Percentiles rank a stretch among this genome's conserved stretches.
These are phyloP conservation scores for Myochromella boudieri DNA, from an alignment of 768 basidiomycete genomes.

Conservation along the genomic window DNA sequence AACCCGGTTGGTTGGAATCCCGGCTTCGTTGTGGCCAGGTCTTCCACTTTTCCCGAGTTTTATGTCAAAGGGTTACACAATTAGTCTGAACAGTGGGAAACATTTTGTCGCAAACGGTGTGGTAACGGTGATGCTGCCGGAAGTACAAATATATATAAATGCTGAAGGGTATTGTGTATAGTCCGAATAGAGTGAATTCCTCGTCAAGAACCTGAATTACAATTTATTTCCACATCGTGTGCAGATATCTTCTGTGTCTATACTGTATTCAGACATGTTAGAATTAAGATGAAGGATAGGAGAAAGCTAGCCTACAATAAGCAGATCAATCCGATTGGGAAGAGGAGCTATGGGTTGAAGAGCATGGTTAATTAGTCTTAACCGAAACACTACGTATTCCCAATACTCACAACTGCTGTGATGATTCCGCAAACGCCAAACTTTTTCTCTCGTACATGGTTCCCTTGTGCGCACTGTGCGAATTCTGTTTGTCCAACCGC, in stretches of 20 bases:
- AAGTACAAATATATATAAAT: no score
- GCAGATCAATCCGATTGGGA: slow-evolving; percentile 18
- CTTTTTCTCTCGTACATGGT: slow-evolving; percentile 10
- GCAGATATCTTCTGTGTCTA: slow-evolving; percentile 13
- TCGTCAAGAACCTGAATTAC: no score
- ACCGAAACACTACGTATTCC: not conserved
- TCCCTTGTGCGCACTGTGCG: slow-evolving; percentile 16
- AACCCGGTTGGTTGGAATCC: no score
- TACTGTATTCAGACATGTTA: not conserved
- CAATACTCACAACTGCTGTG: slow-evolving; percentile 12
- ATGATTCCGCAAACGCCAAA: slow-evolving; percentile 19
- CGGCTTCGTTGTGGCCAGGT: no score
- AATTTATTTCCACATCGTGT: slow-evolving; percentile 17
- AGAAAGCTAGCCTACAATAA: slow-evolving; percentile 10
- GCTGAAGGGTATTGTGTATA: not conserved
- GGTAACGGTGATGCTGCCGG: no score
- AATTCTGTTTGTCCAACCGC: slow-evolving; percentile 5
- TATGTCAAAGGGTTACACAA: no score
- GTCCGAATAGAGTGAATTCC: not conserved
- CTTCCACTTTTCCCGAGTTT: no score
- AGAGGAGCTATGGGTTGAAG: slow-evolving; percentile 5
- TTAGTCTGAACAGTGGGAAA: no score
- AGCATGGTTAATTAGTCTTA: not conserved
- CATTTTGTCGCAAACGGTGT: no score
- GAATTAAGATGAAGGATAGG: not conserved